Conservation (phyloP, 345 rosid genomes). For the Pistacia vera region DNA sequence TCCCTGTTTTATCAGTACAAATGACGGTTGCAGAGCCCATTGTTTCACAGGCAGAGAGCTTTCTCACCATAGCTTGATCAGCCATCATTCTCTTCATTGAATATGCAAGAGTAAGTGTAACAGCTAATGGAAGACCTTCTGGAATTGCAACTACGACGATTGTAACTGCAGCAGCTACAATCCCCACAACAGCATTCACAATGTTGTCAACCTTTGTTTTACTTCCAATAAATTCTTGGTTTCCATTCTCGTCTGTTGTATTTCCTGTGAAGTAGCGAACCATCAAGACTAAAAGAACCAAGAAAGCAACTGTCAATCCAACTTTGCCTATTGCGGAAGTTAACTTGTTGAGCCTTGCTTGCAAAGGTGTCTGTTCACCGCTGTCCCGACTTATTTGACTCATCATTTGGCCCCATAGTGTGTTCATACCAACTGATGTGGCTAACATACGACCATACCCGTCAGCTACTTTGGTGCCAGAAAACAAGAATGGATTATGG, state of each 20-base stretch:
- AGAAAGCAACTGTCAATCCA: conserved; percentile 61
- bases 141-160: conserved; percentile 85
- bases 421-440: conserved; percentile 74
- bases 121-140: conserved; percentile 83
- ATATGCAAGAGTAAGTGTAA: conserved; percentile 74
- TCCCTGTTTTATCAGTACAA: conserved; percentile 81
- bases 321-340: conserved; percentile 66
- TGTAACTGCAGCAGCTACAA: conserved; percentile 74
- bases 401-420: conserved; percentile 81
- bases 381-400: conserved; percentile 49
- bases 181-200: conserved; percentile 50
- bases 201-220: conserved; percentile 49
- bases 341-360: conserved; percentile 62
- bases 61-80: conserved; percentile 85
- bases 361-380: conserved; percentile 66
- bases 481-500: conserved; percentile 54
- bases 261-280: conserved; percentile 74
- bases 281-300: conserved; percentile 60
- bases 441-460: conserved; percentile 67
- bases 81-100: conserved; percentile 84
- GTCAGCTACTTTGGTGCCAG: conserved; percentile 57
- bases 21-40: conserved; percentile 83
- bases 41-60: conserved; percentile 79
- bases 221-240: conserved; percentile 43
- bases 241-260: conserved; percentile 56